Conservation (phyloP, 352 stramenopile genomes). For the Globisporangium apiculatum region DNA sequence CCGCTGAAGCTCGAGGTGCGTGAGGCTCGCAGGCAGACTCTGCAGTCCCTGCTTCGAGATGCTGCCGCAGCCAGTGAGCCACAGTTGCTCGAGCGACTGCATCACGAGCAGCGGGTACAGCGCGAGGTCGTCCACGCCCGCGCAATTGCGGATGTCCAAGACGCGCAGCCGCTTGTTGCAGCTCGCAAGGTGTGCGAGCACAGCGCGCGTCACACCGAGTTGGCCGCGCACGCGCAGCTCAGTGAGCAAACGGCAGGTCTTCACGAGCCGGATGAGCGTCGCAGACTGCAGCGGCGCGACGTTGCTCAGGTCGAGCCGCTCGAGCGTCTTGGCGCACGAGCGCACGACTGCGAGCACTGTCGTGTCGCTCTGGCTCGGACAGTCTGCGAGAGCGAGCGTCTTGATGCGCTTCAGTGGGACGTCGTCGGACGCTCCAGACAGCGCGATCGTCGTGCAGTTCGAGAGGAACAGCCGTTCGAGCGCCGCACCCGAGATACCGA, state of each 20-base stretch:
- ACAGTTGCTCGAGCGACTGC: conserved; percentile 39
- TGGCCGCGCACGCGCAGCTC: conserved; percentile 32
- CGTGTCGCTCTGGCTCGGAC: conserved; percentile 22
- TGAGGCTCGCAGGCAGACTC: conserved; percentile 36
- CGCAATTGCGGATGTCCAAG: conserved; percentile 49
- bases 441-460: conserved; percentile 13
- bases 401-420: conserved; percentile 19
- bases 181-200: conserved; percentile 44
- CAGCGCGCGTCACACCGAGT: conserved; percentile 26
- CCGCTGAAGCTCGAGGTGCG: conserved; percentile 26
- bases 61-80: conserved; percentile 26
- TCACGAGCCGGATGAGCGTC: conserved; percentile 32
- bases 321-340: conserved; percentile 22
- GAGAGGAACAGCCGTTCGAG: conserved; percentile 43
- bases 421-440: background rate
- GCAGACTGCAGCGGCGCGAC: conserved; percentile 17
- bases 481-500: conserved; percentile 29
- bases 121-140: conserved; percentile 43
- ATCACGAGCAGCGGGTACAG: conserved; percentile 60
- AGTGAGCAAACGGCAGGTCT: conserved; percentile 17
- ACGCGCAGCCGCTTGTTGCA: conserved; percentile 45
- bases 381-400: conserved; percentile 19
- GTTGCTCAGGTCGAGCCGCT: conserved; percentile 29
- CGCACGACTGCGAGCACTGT: conserved; percentile 24
- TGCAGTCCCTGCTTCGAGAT: conserved; percentile 31